Conservation (phyloP, 176 grass and related monocot genomes). For the Luzula sylvatica region DNA sequence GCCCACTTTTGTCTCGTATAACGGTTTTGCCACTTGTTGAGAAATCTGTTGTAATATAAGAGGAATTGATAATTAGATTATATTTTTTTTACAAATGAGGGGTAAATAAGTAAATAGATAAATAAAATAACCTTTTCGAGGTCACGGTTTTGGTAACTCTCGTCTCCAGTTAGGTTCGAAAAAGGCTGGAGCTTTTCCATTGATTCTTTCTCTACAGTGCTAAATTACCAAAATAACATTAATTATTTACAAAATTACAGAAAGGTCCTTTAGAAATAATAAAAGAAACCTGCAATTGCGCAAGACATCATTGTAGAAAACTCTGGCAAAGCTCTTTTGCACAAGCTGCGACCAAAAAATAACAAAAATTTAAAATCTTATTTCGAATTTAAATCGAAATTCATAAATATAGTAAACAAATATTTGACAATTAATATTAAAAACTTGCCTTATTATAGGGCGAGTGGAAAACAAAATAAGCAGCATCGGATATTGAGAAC, state of each 20-base stretch:
- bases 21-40: conserved; percentile 79
- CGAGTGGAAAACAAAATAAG: conserved; percentile 97
- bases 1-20: conserved; percentile 78
- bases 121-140: conserved; percentile 49
- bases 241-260: conserved; percentile 7
- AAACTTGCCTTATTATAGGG: conserved; percentile 85
- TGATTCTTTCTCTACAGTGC: conserved; percentile 52
- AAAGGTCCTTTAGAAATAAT: conserved; percentile 4
- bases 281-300: conserved; percentile 55
- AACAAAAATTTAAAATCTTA: background rate
- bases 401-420: background rate
- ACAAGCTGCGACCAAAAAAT: conserved; percentile 55
- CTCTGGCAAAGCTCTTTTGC: conserved; percentile 84
- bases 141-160: conserved; percentile 48
- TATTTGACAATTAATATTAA: conserved; percentile 7
- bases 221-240: conserved; percentile 25
- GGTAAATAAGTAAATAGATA: background rate
- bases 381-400: background rate
- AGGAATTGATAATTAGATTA: background rate
- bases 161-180: conserved; percentile 39
- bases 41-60: conserved; percentile 48
- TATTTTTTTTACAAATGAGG: background rate
- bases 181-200: conserved; percentile 63
- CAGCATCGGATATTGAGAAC: conserved; percentile 73
- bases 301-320: conserved; percentile 88